A percentile compares a stretch with the other conserved stretches of the same genome.
These are phyloP conservation scores for Nakaseomyces bracarensis DNA, from an alignment of 1,139 yeast species.

Conservation along the genomic window DNA sequence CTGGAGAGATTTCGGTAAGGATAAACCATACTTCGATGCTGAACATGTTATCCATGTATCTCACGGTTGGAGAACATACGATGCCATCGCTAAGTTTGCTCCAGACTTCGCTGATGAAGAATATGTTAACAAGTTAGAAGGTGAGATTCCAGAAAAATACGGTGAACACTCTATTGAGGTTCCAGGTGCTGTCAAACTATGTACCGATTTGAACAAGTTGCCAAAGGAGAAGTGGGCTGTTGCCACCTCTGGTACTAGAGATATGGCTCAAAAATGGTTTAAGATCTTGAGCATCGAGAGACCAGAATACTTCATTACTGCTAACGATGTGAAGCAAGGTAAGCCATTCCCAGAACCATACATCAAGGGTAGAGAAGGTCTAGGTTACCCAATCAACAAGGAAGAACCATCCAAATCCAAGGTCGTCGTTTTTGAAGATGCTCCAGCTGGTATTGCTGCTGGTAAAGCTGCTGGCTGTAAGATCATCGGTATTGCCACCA, in stretches of 20 bases:
- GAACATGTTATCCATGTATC: constrained; percentile 63
- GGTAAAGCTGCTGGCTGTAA: constrained; percentile 81
- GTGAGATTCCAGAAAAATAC: constrained; percentile 60
- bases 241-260: constrained; percentile 75
- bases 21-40: constrained; percentile 63
- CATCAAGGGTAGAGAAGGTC: constrained; percentile 50
- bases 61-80: constrained; percentile 79
- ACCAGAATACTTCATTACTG: constrained; percentile 72
- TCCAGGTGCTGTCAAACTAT: constrained; percentile 61
- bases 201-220: constrained; percentile 33
- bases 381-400: constrained; percentile 42
- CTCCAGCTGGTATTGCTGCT: constrained; percentile 80
- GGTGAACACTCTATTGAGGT: constrained; percentile 67
- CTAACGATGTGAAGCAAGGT: constrained; percentile 68
- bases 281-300: constrained; percentile 50
- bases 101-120: constrained; percentile 64
- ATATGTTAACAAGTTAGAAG: constrained; percentile 63
- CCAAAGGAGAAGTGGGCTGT: constrained; percentile 62
- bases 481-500: constrained; percentile 76
- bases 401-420: constrained; percentile 33
- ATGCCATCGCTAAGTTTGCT: constrained; percentile 64
- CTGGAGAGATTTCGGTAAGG: constrained; percentile 66
- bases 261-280: constrained; percentile 74
- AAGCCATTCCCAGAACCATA: constrained; percentile 84
- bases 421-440: constrained; percentile 72